Evolutionary conservation across 805 yeast species (phyloP).

Genomic region (Metschnikowia gruessii): DNA sequence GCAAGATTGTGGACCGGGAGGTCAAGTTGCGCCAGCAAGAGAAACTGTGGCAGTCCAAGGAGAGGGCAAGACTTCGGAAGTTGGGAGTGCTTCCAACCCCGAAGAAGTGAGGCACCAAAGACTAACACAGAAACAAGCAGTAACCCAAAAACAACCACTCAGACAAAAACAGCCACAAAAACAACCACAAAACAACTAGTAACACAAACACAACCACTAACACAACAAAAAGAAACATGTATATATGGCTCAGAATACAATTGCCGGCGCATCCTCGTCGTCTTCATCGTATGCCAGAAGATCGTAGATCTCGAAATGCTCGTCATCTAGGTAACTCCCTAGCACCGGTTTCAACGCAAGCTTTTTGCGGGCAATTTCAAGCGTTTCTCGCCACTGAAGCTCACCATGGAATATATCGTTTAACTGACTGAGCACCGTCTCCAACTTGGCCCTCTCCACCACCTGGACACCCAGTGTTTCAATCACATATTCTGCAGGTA

Average conservation of each 20-base stretch:
- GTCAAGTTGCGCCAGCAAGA: constrained; percentile 21
- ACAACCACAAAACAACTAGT: too few species aligned
- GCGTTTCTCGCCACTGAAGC: constrained; percentile 20
- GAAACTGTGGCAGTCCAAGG: constrained; percentile 12
- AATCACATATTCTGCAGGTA: constrained; percentile 43
- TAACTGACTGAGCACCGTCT: constrained; percentile 23
- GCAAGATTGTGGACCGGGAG: constrained; percentile 28
- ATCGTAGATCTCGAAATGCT: constrained; percentile 27
- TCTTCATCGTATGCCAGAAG: constrained; percentile 22
- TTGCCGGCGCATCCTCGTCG: constrained; percentile 31
- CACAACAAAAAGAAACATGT: too few species aligned
- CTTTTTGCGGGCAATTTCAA: constrained; percentile 5
- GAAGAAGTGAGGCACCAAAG: constrained; percentile 5
- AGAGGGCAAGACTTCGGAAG: constrained; percentile 13
- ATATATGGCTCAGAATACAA: constrained; percentile 15
- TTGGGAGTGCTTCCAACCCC: constrained; percentile 11
- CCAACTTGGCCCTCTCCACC: constrained; percentile 20
- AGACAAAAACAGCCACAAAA: too few species aligned
- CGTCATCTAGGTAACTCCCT: constrained; percentile 9
- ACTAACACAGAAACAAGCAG: too few species aligned
- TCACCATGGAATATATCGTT: constrained; percentile 9
- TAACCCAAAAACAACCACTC: too few species aligned
- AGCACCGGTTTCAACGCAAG: constrained; percentile 5
- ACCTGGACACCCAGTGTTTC: constrained; percentile 18
- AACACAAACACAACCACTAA: too few species aligned